These are phyloP conservation scores for Collybia mongolica DNA, from an alignment of 768 basidiomycete genomes.

Conservation along the genomic window DNA sequence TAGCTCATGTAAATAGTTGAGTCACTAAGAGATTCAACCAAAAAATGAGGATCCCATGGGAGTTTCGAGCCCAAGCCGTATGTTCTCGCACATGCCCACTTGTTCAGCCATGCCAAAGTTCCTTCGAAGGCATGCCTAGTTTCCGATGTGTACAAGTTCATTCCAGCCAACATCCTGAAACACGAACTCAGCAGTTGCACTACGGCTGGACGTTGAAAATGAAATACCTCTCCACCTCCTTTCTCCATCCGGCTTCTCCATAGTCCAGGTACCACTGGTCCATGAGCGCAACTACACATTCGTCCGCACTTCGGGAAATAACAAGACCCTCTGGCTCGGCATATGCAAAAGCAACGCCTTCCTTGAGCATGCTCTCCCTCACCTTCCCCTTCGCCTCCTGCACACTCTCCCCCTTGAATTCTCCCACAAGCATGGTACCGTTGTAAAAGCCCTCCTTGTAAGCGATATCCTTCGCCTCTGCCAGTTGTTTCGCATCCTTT, in stretches of 20 bases:
- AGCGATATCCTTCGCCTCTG: slow-evolving; percentile 95
- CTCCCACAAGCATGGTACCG: slow-evolving; percentile 88
- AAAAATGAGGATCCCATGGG: slow-evolving; percentile 95
- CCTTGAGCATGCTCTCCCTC: slow-evolving; percentile 76
- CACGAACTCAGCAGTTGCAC: slow-evolving; percentile 5
- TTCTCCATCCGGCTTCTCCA: slow-evolving; percentile 88
- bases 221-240: slow-evolving; percentile 74
- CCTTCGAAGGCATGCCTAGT: slow-evolving; percentile 91
- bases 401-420: slow-evolving; percentile 86
- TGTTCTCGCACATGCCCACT: slow-evolving; percentile 99
- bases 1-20: slow-evolving; percentile 99
- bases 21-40: slow-evolving; percentile 96
- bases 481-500: slow-evolving; percentile 89
- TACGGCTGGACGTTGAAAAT: background rate
- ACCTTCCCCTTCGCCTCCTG: slow-evolving; percentile 93
- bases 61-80: slow-evolving; percentile 94
- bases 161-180: slow-evolving; percentile 68
- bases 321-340: slow-evolving; percentile 94
- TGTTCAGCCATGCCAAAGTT: slow-evolving; percentile 91
- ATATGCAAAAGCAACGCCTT: slow-evolving; percentile 81
- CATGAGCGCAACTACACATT: slow-evolving; percentile 96
- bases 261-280: slow-evolving; percentile 99
- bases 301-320: slow-evolving; percentile 89
- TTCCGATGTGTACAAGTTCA: slow-evolving; percentile 92
- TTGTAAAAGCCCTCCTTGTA: slow-evolving; percentile 99